Evolutionary conservation across 345 rosid genomes (phyloP), one percentile per base, ranked within the genome.

Genomic region (Mallotus nudiflorus): DNA sequence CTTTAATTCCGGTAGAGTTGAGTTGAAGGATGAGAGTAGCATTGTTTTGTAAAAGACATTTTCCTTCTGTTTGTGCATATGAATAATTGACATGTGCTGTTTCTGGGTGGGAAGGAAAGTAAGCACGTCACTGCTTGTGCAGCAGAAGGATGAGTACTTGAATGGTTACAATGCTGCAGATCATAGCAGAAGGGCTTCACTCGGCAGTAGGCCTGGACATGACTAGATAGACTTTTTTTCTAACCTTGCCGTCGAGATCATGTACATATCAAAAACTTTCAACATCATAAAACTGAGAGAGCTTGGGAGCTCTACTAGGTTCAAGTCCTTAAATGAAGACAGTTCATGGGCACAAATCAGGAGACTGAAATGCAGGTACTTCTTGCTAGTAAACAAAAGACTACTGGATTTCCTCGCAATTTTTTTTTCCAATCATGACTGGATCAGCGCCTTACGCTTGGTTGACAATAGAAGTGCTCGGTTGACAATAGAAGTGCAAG

Each of bases 21-120:
- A 62, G 72, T 37, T 63, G 78, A 62, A 73, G 80, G 88, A 71
- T 44, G 72, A 66, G 76, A 67, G 73, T 62, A 66, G 70, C 69
- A 55, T 40, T 67, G 40, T 58, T 65, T 79, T 70, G 39, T 72
- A 78, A 57, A 75, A 15, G 9, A 45, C 33, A 10, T 20, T 53
- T 27, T 5, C n/a, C 57, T 35, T 5, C 28, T 37, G 28, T 57
- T 42, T 64, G 54, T 64, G 22, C 59, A 22, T 35, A 37, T 46
- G 24, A 28, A 51, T 29, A 53, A 45, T 20, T 28, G 22, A 37
- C 58, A 25, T 16, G 13, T 13, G 25, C 31, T 28, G 44, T 62
- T 50, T 61, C 49, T 29, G 19, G 67, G 16, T 37, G 33, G 63
- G 58, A 49, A 35, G 39, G 68, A 62, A 54, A 46, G 35, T 19